A percentile compares a stretch with the other conserved stretches of the same genome.
phyloP scores from a whole-genome alignment of 805 yeast genomes.

The Dipodascus geniculatus region DNA sequence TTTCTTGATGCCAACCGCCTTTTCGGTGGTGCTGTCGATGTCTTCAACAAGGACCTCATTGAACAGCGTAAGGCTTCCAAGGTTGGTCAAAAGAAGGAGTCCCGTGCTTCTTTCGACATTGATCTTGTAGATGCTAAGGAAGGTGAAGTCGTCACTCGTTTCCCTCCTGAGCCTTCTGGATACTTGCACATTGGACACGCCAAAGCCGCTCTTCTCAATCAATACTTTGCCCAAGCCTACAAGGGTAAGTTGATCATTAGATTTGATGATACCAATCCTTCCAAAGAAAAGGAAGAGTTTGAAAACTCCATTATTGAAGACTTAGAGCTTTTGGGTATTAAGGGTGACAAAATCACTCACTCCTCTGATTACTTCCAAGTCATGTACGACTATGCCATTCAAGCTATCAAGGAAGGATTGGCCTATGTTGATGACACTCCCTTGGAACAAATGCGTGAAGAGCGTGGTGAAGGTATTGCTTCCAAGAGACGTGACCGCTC shows the following conservation, averaged over 20 bases:
- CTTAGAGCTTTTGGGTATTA: constrained; percentile 77
- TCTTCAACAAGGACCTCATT: constrained; percentile 52
- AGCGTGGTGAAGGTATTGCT: constrained; percentile 95
- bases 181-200: constrained; percentile 98
- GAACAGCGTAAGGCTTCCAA: constrained; percentile 66
- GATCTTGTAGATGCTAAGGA: constrained; percentile 82
- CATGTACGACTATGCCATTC: constrained; percentile 79
- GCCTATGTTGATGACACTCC: constrained; percentile 98
- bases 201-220: constrained; percentile 93
- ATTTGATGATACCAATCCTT: constrained; percentile 97
- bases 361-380: constrained; percentile 88
- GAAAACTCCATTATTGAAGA: constrained; percentile 92
- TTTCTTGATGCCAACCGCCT: constrained; percentile 49
- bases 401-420: constrained; percentile 87
- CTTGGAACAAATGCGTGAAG: constrained; percentile 91
- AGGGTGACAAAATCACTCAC: constrained; percentile 79
- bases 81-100: constrained; percentile 66
- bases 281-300: constrained; percentile 91
- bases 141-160: constrained; percentile 95
- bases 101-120: constrained; percentile 92
- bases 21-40: constrained; percentile 61
- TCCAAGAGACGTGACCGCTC: constrained; percentile 86
- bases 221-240: constrained; percentile 91
- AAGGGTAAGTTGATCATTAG: constrained; percentile 94
- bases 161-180: constrained; percentile 99